These are phyloP conservation scores for Penicillium brevicompactum DNA, from an alignment of 2,329 filamentous ascomycete species.

Conservation along the genomic window DNA sequence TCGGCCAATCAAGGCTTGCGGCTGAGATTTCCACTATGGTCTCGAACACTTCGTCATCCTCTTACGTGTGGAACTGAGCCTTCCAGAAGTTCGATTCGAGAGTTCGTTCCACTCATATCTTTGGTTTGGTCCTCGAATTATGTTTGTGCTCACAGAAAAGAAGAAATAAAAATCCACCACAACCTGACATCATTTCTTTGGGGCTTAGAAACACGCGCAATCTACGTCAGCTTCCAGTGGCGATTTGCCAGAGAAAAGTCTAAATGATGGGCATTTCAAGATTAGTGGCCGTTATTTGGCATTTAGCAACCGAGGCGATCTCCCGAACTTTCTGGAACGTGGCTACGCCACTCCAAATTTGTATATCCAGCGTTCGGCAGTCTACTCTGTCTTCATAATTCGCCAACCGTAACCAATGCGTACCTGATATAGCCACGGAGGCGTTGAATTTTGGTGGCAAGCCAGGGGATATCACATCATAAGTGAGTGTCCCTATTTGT, in stretches of 20 bases:
- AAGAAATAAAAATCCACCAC: not conserved
- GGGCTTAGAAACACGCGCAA: not conserved
- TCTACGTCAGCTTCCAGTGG: constrained; percentile 7
- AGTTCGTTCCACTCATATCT: constrained; percentile 1
- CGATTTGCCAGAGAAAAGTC: not conserved
- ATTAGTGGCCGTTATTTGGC: not conserved
- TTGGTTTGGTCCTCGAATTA: not conserved
- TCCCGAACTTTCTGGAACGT: not conserved
- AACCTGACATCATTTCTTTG: constrained; percentile 1
- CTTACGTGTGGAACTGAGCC: not conserved
- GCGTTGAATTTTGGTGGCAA: not conserved
- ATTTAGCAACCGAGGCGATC: not conserved
- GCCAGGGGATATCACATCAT: not conserved
- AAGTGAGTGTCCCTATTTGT: not conserved
- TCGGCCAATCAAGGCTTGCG: constrained; percentile 3
- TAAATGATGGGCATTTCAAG: not conserved
- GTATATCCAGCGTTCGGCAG: not conserved
- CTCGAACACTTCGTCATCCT: constrained; percentile 9
- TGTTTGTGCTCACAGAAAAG: not conserved
- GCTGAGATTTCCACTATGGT: constrained; percentile 4
- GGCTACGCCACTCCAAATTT: not conserved
- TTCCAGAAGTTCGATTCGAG: constrained; percentile 4
- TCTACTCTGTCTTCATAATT: not conserved
- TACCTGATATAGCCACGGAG: not conserved
- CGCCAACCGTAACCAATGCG: not conserved